These are phyloP conservation scores for Lasiodiplodia hormozganensis DNA, from an alignment of 2,329 filamentous ascomycete genomes.

Conservation along the genomic window DNA sequence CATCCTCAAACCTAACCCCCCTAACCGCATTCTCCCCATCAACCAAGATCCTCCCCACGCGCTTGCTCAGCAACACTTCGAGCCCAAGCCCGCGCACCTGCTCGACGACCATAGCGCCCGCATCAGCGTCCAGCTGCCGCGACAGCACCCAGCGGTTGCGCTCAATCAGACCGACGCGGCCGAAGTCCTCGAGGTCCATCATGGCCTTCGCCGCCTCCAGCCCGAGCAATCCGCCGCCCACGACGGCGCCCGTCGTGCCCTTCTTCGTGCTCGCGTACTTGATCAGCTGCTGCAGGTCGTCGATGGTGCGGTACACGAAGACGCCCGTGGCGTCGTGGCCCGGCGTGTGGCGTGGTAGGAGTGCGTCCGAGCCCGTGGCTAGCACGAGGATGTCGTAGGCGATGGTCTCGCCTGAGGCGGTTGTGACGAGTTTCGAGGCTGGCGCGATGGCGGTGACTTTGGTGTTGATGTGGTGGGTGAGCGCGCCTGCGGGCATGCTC, in stretches of 20 bases:
- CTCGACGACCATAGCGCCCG: slow-evolving; percentile 80
- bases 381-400: slow-evolving; percentile 82
- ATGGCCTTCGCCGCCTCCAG: slow-evolving; percentile 91
- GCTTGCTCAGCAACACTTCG: slow-evolving; percentile 78
- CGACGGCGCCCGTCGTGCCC: slow-evolving; percentile 74
- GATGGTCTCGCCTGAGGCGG: slow-evolving; percentile 72
- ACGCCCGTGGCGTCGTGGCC: slow-evolving; percentile 82
- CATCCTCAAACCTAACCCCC: slow-evolving; percentile 82
- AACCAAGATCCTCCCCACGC: slow-evolving; percentile 75
- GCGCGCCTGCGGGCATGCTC: slow-evolving; percentile 68
- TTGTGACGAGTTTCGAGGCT: slow-evolving; percentile 70
- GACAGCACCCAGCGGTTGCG: slow-evolving; percentile 83
- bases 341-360: slow-evolving; percentile 74
- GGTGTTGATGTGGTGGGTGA: slow-evolving; percentile 79
- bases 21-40: slow-evolving; percentile 71
- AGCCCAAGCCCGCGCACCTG: slow-evolving; percentile 80
- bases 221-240: slow-evolving; percentile 84
- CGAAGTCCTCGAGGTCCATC: slow-evolving; percentile 80
- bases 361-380: slow-evolving; percentile 84
- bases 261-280: slow-evolving; percentile 71
- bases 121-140: slow-evolving; percentile 81
- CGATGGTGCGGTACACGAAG: slow-evolving; percentile 88
- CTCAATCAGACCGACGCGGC: slow-evolving; percentile 79
- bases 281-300: slow-evolving; percentile 80
- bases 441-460: slow-evolving; percentile 72